These are phyloP conservation scores for Candida pseudoglaebosa DNA, from an alignment of 805 yeast species.

Conservation along the genomic window DNA sequence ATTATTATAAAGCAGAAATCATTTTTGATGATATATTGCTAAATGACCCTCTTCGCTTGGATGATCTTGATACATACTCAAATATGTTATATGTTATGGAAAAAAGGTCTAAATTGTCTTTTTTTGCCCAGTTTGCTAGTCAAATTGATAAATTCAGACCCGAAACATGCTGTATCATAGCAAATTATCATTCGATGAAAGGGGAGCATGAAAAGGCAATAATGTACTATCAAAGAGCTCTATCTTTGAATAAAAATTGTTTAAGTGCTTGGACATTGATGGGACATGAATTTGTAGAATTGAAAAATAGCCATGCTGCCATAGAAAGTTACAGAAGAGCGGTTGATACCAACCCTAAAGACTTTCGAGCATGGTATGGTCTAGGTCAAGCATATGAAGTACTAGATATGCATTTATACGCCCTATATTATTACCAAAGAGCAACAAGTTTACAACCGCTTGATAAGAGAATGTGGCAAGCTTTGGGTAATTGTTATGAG, in stretches of 20 bases:
- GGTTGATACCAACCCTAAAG: conserved; percentile 82
- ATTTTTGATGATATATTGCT: conserved; percentile 71
- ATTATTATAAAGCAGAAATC: conserved; percentile 73
- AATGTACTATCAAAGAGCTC: conserved; percentile 85
- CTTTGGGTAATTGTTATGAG: conserved; percentile 85
- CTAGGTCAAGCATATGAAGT: conserved; percentile 98
- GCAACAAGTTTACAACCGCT: conserved; percentile 85
- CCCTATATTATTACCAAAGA: conserved; percentile 85
- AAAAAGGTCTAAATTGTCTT: conserved; percentile 77
- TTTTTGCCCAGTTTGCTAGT: conserved; percentile 79
- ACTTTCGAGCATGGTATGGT: conserved; percentile 97
- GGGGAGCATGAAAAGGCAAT: conserved; percentile 95
- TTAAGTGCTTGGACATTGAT: conserved; percentile 94
- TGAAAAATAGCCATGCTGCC: conserved; percentile 95
- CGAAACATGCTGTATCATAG: conserved; percentile 91
- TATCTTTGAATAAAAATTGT: conserved; percentile 73
- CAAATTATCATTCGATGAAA: conserved; percentile 86
- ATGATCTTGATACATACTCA: conserved; percentile 91
- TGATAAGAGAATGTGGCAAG: conserved; percentile 96
- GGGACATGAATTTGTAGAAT: conserved; percentile 98
- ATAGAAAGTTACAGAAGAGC: conserved; percentile 93
- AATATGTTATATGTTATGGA: conserved; percentile 94
- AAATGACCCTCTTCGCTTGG: conserved; percentile 80
- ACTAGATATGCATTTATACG: conserved; percentile 88
- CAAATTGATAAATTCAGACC: conserved; percentile 84